A percentile compares a stretch with the other conserved stretches of the same genome.
phyloP scores from a whole-genome alignment of 805 yeast genomes.

The Starmerella vitae region DNA sequence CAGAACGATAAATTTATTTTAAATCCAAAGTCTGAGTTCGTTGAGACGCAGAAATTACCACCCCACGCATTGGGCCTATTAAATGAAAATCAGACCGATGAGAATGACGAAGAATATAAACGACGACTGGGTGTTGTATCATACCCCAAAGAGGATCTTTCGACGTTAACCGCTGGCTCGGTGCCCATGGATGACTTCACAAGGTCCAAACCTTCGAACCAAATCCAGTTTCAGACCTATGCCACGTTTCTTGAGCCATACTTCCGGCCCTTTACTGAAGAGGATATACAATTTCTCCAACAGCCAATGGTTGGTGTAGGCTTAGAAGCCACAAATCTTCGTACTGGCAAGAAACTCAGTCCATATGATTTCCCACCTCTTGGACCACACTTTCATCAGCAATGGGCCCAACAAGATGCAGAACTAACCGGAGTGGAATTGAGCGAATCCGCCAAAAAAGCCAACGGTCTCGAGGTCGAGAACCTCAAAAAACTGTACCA shows the following conservation, averaged over 20 bases:
- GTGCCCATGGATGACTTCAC: constrained; percentile 82
- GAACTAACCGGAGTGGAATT: constrained; percentile 13
- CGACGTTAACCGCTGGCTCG: constrained; percentile 68
- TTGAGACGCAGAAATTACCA: constrained; percentile 54
- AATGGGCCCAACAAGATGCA: constrained; percentile 43
- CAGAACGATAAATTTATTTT: constrained; percentile 31
- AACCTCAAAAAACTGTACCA: constrained; percentile 8
- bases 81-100: constrained; percentile 53
- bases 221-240: constrained; percentile 82
- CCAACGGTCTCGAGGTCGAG: constrained; percentile 26
- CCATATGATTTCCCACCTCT: constrained; percentile 76
- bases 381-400: constrained; percentile 68
- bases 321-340: constrained; percentile 22
- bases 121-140: constrained; percentile 75
- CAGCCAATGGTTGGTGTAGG: constrained; percentile 37
- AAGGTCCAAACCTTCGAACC: constrained; percentile 70
- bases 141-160: constrained; percentile 69
- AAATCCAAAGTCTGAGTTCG: constrained; percentile 67
- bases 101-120: constrained; percentile 59
- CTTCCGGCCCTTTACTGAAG: constrained; percentile 63
- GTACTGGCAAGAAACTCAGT: constrained; percentile 24
- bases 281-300: constrained; percentile 62
- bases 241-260: constrained; percentile 74
- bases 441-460: constrained; percentile 43
- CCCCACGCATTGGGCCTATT: constrained; percentile 56